Evolutionary conservation across 495 filamentous ascomycete species (phyloP), one percentile per base, ranked within the genome.

Genomic region (Neurospora cerealis): DNA sequence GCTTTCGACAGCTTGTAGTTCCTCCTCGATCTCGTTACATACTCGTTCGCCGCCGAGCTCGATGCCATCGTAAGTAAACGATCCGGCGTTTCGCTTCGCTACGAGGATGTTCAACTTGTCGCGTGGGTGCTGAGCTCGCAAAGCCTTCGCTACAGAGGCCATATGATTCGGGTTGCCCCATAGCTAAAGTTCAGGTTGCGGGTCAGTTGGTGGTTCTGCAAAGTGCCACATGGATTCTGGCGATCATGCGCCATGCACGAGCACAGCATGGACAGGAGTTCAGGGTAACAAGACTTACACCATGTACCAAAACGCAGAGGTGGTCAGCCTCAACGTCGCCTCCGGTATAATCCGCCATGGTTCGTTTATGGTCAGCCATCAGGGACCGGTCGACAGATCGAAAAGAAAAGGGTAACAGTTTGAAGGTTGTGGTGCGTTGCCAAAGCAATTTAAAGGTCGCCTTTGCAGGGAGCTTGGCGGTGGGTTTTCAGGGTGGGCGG

Each of bases 101-200:
- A 91, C 84, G 34, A 97, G 87, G 71, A 97, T 88, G 79, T 95
- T 86, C 7, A 98, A 80, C 38, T 85, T 76, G 9, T 91, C 88
- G 75, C 89, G 86, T 21, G 89, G 82, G 79, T 93, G 84, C 77
- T 88, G 85, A 17, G 88, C 87, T 74, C 89, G 88, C 7, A 98
- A 83, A 13, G 89, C 85, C 40, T 89, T 87, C 70, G 89, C 91
- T 70, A 98, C 80, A 73, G 88, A 90, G 38, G 88, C 85, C 79
- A 98, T 87, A 82, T 98, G 96, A 62, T 86, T 84, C 11, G 95
- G 94, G 78, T 97, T 97, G 19, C 95, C 95, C 96, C 96, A 97
- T 74, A 97, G 88, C 93, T 93, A 73, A 6, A 34, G 54, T 19
- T 73, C 19, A 62, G 21, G n/a, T 36, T 37, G 44, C 7, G n/a